Conservation (phyloP, 2,329 filamentous ascomycete species). For the Fusarium buharicum region DNA sequence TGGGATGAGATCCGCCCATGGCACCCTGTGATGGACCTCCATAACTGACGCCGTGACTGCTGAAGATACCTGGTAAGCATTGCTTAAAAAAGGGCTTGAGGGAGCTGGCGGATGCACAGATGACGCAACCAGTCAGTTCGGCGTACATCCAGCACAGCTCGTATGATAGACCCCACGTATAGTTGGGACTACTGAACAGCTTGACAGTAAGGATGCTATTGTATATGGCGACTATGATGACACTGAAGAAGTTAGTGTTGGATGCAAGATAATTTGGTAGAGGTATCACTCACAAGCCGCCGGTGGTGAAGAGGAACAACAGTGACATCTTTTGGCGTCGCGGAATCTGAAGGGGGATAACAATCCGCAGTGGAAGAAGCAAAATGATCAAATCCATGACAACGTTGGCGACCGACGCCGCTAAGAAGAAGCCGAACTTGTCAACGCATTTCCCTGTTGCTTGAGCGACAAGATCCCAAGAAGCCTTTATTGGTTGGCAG, state of each 20-base stretch:
- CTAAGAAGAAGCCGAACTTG: slow-evolving; percentile 41
- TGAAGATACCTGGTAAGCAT: slow-evolving; percentile 26
- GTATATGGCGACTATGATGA: slow-evolving; percentile 41
- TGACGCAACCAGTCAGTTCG: slow-evolving; percentile 39
- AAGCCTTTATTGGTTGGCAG: slow-evolving; percentile 37
- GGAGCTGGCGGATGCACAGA: slow-evolving; percentile 40
- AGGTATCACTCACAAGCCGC: slow-evolving; percentile 28
- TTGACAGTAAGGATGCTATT: slow-evolving; percentile 39
- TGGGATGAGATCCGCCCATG: slow-evolving; percentile 14
- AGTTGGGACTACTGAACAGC: slow-evolving; percentile 32
- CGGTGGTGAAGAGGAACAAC: slow-evolving; percentile 36
- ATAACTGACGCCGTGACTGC: slow-evolving; percentile 17
- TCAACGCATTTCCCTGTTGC: slow-evolving; percentile 38
- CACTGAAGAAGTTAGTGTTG: background rate
- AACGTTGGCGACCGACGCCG: slow-evolving; percentile 39
- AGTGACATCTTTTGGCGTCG: slow-evolving; percentile 34
- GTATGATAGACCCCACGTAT: slow-evolving; percentile 41
- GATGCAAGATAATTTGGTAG: accelerated
- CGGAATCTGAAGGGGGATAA: slow-evolving; percentile 33
- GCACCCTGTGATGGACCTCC: slow-evolving; percentile 5
- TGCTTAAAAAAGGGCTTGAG: slow-evolving; percentile 38
- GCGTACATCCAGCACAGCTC: slow-evolving; percentile 44
- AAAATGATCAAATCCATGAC: slow-evolving; percentile 39
- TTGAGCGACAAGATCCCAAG: slow-evolving; percentile 37
- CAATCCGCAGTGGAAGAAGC: slow-evolving; percentile 27